Base-by-base conservation (phyloP, 208 protist genomes). In the Trypanosoma melophagium region DNA sequence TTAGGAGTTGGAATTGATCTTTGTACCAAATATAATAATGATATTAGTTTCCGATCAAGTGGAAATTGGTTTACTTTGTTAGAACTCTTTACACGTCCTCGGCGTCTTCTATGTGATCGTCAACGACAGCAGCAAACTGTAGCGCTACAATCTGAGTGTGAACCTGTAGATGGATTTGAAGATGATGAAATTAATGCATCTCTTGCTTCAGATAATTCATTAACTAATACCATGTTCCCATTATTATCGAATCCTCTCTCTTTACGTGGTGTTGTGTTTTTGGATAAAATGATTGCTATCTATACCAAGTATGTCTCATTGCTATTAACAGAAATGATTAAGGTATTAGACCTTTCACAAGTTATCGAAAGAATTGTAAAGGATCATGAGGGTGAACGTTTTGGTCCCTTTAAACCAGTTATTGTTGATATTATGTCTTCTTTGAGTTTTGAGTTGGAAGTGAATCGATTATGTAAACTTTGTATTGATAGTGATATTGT, bases 1-100 rank as follows among this genome's bases (percentile, higher is more conserved):
- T 50, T 90, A 28, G 69, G n/a, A 16, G 54, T 85, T 3, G 84
- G 79, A 13, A 71, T 83, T 31, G 58, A 74, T 24, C 63, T 90
- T 10, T 90, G 84, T 67, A 60, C 61, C 51, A 77, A 66, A 66
- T 82, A 86, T 60, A 61, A 70, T 50, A 45, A 55, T 38, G 17
- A 45, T 42, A 0, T 24, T 50, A 65, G 71, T 38, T 64, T 58
- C 7, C 22, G 45, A 35, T 40, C 51, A 16, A 41, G 49, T 38
- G 60, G 59, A 45, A 65, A 53, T 45, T 92, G 86, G 86, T 89
- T 93, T 53, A 65, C 66, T 17, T 66, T 93, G 10, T 71, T 93
- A 31, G 78, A 86, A 61, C 59, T 80, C n/a, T 83, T 93, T 59
- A 79, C 81, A 56, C 55, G 60, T 55, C 84, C 87, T 8, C 75